A percentile compares a stretch with the other conserved stretches of the same genome.
Conservation (phyloP, 140 eudicot genomes). For the Oenanthe javanica region DNA sequence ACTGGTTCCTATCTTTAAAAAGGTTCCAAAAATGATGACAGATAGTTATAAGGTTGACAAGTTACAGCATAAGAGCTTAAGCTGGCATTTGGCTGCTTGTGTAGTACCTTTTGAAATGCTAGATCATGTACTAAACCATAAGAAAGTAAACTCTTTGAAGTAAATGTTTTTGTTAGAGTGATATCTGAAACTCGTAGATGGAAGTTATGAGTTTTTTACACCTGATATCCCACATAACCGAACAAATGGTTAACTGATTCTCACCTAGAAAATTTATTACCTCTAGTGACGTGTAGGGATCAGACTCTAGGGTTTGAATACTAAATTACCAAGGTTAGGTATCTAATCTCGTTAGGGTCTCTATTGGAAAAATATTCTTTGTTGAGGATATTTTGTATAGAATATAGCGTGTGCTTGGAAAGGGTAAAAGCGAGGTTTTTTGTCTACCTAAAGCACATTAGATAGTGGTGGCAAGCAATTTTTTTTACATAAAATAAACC, state of each 20-base stretch:
- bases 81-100: not conserved
- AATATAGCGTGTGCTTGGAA: not conserved
- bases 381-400: not conserved
- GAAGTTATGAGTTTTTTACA: not conserved
- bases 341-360: not conserved
- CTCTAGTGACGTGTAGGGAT: not conserved
- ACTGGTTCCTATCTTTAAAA: not conserved
- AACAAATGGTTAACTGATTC: not conserved
- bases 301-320: not conserved
- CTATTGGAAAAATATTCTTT: not conserved
- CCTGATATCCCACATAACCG: not conserved
- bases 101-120: not conserved
- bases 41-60: not conserved
- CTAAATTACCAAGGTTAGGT: not conserved
- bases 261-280: not conserved
- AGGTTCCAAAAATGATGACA: not conserved
- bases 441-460: not conserved
- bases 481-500: not conserved
- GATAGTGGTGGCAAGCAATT: not conserved
- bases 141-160: not conserved
- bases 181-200: not conserved
- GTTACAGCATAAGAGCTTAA: not conserved
- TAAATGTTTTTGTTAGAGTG: not conserved
- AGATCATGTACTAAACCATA: not conserved
- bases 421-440: not conserved